Evolutionary conservation across 805 yeast genomes (phyloP).

Genomic region (Pachysolen tannophilus): DNA sequence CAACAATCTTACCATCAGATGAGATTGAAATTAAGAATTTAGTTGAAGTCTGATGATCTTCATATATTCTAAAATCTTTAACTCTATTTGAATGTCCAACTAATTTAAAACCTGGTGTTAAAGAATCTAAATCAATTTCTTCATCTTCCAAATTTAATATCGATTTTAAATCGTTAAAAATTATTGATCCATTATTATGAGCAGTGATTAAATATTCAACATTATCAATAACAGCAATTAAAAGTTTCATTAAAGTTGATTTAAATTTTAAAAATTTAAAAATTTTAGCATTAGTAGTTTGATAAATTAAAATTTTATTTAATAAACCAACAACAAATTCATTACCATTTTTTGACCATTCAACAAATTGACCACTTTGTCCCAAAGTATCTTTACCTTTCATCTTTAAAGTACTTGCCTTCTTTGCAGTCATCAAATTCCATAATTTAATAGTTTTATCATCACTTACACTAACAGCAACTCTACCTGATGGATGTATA

Average conservation of each 20-base stretch:
- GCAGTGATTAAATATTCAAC: conserved; percentile 59
- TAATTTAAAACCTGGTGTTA: conserved; percentile 47
- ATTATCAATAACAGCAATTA: conserved; percentile 36
- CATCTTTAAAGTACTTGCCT: conserved; percentile 77
- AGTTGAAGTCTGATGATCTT: conserved; percentile 19
- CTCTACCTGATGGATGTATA: conserved; percentile 83
- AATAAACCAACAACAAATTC: conserved; percentile 70
- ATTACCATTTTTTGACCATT: conserved; percentile 64
- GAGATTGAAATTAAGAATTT: conserved; percentile 71
- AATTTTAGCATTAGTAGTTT: conserved; percentile 54
- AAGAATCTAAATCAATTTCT: conserved; percentile 21
- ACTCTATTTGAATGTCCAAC: conserved; percentile 83
- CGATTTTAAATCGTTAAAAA: conserved; percentile 39
- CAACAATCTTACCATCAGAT: conserved; percentile 88
- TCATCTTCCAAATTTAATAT: conserved; percentile 21
- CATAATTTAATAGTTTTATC: conserved; percentile 83
- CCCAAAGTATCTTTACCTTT: conserved; percentile 61
- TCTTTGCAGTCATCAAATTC: conserved; percentile 95
- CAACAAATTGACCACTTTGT: conserved; percentile 55
- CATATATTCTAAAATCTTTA: conserved; percentile 60
- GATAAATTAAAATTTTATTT: conserved; percentile 56
- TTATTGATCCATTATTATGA: conserved; percentile 61
- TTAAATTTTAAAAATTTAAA: conserved; percentile 42
- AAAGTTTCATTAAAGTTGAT: conserved; percentile 62
- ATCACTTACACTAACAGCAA: conserved; percentile 82